These are phyloP conservation scores for Byssoonygena ceratinophila DNA, from an alignment of 2,329 filamentous ascomycete genomes.

Conservation along the genomic window DNA sequence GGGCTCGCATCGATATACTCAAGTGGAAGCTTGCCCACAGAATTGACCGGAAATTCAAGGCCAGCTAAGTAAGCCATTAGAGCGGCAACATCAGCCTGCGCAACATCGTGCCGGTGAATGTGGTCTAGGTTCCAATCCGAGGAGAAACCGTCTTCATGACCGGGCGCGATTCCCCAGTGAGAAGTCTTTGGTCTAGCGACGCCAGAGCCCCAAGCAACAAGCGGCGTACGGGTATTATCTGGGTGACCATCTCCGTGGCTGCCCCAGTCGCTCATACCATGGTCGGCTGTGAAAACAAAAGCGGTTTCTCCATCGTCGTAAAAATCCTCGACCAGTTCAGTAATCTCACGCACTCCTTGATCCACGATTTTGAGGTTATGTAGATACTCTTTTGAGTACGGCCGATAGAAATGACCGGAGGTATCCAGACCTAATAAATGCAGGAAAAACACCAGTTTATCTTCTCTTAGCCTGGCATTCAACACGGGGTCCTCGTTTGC, in stretches of 20 bases:
- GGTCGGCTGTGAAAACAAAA: constrained; percentile 93
- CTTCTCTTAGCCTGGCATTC: constrained; percentile 59
- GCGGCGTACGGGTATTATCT: constrained; percentile 86
- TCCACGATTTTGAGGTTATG: constrained; percentile 93
- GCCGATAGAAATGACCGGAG: constrained; percentile 71
- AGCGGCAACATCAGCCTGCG: constrained; percentile 85
- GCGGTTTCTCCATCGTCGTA: constrained; percentile 77
- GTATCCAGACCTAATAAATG: constrained; percentile 90
- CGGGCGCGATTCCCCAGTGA: constrained; percentile 51
- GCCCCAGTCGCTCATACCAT: constrained; percentile 99
- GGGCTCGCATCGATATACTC: constrained; percentile 63
- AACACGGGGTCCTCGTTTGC: constrained; percentile 70
- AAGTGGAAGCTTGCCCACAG: constrained; percentile 82
- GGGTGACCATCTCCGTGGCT: constrained; percentile 97
- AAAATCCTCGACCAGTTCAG: constrained; percentile 70
- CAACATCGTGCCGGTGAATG: constrained; percentile 77
- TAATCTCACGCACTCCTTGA: constrained; percentile 74
- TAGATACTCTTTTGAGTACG: constrained; percentile 91
- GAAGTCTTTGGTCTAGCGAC: constrained; percentile 61
- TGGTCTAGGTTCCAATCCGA: constrained; percentile 75
- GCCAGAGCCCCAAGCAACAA: constrained; percentile 89
- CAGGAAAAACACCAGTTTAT: constrained; percentile 89
- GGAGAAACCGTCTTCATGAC: constrained; percentile 80
- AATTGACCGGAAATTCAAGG: constrained; percentile 86
- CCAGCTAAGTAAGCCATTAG: constrained; percentile 91